These are phyloP conservation scores for Podospora pseudocomata DNA, from an alignment of 495 filamentous ascomycete genomes.

Conservation along the genomic window DNA sequence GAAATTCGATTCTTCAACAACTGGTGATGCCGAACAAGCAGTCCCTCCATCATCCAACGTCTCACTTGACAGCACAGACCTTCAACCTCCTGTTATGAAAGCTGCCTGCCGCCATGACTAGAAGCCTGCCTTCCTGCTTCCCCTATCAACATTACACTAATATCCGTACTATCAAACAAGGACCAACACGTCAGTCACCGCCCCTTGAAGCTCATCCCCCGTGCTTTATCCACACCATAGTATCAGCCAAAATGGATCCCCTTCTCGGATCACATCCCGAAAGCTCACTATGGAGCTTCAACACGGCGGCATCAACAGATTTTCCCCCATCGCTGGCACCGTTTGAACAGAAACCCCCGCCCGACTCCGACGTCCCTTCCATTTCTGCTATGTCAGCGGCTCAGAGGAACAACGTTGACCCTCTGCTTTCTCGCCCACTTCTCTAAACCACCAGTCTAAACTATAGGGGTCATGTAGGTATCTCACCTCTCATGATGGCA, in stretches of 20 bases:
- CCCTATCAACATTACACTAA: background rate
- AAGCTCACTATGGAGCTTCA: background rate
- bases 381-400: too few relatives aligned
- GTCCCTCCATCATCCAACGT: background rate
- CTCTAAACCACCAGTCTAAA: too few relatives aligned
- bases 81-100: background rate
- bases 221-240: background rate
- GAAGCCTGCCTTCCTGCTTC: background rate
- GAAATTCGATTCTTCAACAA: background rate
- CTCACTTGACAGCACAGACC: background rate
- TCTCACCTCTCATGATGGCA: too few relatives aligned
- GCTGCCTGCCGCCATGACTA: background rate
- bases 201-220: background rate
- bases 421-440: too few relatives aligned
- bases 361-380: background rate
- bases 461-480: too few relatives aligned
- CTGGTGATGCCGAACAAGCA: background rate
- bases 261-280: background rate
- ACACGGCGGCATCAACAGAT: background rate
- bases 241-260: background rate
- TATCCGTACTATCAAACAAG: background rate
- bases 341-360: background rate
- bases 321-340: background rate
- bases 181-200: background rate
- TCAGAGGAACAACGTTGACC: too few relatives aligned